A percentile compares a stretch with the other conserved stretches of the same genome.
Conservation (phyloP, 2,329 filamentous ascomycete genomes). For the Corynespora cassiicola region DNA sequence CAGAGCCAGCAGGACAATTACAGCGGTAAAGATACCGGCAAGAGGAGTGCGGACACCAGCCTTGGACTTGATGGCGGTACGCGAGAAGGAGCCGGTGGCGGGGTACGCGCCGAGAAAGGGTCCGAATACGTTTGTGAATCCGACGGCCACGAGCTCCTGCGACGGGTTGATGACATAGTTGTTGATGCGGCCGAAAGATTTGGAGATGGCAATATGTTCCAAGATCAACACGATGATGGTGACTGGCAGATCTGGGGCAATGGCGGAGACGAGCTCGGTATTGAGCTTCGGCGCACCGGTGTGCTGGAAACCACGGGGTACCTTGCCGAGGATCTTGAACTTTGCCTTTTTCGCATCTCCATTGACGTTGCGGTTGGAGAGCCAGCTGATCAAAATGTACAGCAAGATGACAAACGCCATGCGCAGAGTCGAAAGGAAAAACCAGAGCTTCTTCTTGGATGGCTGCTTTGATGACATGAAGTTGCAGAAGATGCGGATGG, state of each 20-base stretch:
- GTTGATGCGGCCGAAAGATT: constrained; percentile 94
- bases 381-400: constrained; percentile 89
- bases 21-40: constrained; percentile 84
- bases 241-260: constrained; percentile 77
- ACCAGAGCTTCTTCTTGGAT: constrained; percentile 76
- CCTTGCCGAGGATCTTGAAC: constrained; percentile 75
- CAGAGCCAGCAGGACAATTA: constrained; percentile 86
- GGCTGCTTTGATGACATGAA: constrained; percentile 73
- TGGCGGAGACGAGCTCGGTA: constrained; percentile 68
- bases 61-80: constrained; percentile 97
- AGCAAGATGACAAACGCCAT: constrained; percentile 91
- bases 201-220: constrained; percentile 96
- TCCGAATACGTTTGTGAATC: constrained; percentile 84
- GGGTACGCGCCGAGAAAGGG: constrained; percentile 92
- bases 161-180: constrained; percentile 96
- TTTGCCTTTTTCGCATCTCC: constrained; percentile 59
- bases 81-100: constrained; percentile 92
- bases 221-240: constrained; percentile 94
- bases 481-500: constrained; percentile 67
- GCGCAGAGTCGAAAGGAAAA: constrained; percentile 89
- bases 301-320: constrained; percentile 82
- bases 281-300: constrained; percentile 76
- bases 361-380: constrained; percentile 73
- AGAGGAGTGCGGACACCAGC: constrained; percentile 92
- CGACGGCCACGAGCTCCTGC: constrained; percentile 94